Evolutionary conservation across 345 rosid genomes (phyloP), one percentile per base, ranked within the genome.

Genomic region (rapeseed (Brassica napus)): DNA sequence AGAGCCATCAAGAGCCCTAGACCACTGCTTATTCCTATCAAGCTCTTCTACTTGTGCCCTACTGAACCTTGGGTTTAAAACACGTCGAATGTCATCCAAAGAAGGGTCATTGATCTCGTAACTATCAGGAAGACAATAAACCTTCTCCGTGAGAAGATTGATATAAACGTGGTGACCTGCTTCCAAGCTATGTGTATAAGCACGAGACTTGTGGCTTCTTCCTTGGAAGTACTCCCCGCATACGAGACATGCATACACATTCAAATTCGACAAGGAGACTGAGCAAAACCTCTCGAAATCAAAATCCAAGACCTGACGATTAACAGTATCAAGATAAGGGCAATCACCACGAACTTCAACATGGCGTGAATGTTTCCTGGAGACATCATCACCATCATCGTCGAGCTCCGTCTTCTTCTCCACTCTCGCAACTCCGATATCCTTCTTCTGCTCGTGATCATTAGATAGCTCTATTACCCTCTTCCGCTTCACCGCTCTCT

Each of bases 221-320:
- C 99, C 99, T 85, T 93, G 99, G 65, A 87, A 96, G 68, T 92
- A 96, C 85, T 96, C 93, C 37, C 98, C 98, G 62, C 99, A 96
- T 2, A 96, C 97, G 68, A 96, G 89, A 72, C 99, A 96, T 0
- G 99, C 99, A 79, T 93, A 96, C 64, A 92, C 99, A 84, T 96
- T 89, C 84, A 91, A 63, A 67, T 93, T 92, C 6, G 92, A 93
- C 79, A 91, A 76, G 2, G 99, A 92, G 9, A 93, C 99, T 0
- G 98, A 92, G 82, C 98, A 96, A 74, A 89, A 92, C 87, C 75
- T 96, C 91, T 96, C 98, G 63, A 96, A 96, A 86, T 96, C 98
- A 85, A 96, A 96, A 86, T 93, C 97, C 88, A 95, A 76, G 66
- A 93, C 96, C 98, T 95, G 98, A 34, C 98, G 99, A 81, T 95